phyloP scores from a whole-genome alignment of 495 filamentous ascomycete genomes.

The Chaetomidium leptoderma region DNA sequence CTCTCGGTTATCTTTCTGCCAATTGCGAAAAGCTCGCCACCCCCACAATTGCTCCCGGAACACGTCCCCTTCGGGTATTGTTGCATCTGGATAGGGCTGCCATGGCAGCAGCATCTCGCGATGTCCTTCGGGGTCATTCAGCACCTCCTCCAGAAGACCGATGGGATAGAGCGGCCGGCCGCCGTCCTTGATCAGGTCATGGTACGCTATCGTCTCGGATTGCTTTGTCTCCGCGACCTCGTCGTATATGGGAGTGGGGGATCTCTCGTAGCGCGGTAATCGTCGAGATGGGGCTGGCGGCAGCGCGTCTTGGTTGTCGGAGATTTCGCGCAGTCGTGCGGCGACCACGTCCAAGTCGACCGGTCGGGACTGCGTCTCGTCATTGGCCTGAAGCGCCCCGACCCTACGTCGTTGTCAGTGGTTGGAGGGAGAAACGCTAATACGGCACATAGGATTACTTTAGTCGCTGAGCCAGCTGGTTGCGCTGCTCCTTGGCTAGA shows the following conservation, averaged over 20 bases:
- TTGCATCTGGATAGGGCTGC: neutral
- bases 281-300: neutral
- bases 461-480: slow-evolving; percentile 8
- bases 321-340: slow-evolving; percentile 9
- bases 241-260: neutral
- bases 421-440: neutral
- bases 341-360: slow-evolving; percentile 6
- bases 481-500: slow-evolving; percentile 5
- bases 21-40: slow-evolving; percentile 21
- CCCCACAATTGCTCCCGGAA: slow-evolving; percentile 10
- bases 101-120: slow-evolving; percentile 9
- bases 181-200: neutral
- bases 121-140: neutral
- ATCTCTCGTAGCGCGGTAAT: slow-evolving; percentile 2
- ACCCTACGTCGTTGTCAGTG: slow-evolving; percentile 2
- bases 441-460: slow-evolving; percentile 1
- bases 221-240: neutral
- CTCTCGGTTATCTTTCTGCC: slow-evolving; percentile 20
- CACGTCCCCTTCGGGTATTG: slow-evolving; percentile 7
- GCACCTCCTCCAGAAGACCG: slow-evolving; percentile 5
- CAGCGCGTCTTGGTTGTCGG: neutral
- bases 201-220: neutral
- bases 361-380: slow-evolving; percentile 5
- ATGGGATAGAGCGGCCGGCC: slow-evolving; percentile 8
- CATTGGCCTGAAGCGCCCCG: neutral